Percentiles rank a stretch among this genome's conserved stretches.
These are phyloP conservation scores for Solanum corneliomulleri DNA, from an alignment of 257 asterid species.

Conservation along the genomic window DNA sequence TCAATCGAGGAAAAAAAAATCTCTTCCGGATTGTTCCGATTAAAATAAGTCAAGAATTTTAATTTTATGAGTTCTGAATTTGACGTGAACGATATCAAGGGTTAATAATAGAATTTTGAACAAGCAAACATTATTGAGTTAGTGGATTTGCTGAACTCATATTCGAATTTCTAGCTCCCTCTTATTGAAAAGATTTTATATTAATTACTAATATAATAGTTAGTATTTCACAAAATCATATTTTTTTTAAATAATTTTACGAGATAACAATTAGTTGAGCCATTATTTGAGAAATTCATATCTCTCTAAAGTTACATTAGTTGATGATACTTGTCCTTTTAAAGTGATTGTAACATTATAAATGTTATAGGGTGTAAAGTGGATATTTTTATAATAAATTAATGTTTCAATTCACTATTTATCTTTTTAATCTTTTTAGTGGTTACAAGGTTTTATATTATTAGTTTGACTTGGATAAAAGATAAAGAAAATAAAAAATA, in stretches of 20 bases:
- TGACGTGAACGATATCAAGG: no score
- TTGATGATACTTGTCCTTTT: neutral
- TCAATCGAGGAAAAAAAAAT: neutral
- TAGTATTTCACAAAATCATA: neutral
- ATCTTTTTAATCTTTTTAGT: neutral
- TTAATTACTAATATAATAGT: neutral
- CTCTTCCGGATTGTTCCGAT: neutral
- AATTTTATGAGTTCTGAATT: no score
- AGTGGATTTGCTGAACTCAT: accelerated
- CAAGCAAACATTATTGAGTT: neutral
- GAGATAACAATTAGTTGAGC: neutral
- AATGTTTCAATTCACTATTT: neutral
- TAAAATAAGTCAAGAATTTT: accelerated
- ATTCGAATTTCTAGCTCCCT: neutral
- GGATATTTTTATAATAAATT: neutral
- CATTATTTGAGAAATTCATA: neutral
- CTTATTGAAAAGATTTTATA: no score
- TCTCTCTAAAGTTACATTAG: neutral
- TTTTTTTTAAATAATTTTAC: neutral
- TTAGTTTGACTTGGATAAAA: no score
- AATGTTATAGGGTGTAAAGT: neutral
- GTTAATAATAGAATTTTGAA: no score
- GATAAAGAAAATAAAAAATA: no score
- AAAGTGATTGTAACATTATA: neutral
- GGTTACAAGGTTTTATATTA: no score